phyloP scores from a whole-genome alignment of 441 rosid genomes.

The Gossypium trilobum region DNA sequence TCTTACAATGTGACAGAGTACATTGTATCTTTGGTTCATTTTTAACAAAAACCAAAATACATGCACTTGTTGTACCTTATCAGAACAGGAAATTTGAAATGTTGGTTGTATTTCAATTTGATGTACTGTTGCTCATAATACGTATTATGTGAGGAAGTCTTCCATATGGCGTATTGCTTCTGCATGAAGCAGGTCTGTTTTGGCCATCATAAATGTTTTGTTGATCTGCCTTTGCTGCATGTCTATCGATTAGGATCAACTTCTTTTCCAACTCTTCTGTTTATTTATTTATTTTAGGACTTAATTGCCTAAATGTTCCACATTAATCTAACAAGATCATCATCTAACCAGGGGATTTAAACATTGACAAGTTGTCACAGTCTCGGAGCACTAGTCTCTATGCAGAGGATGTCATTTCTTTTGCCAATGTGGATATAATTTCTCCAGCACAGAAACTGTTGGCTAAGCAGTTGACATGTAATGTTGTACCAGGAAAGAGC shows the following conservation, averaged over 20 bases:
- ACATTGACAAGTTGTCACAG: conserved; percentile 22
- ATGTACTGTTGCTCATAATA: background rate
- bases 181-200: background rate
- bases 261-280: background rate
- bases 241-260: background rate
- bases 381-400: conserved; percentile 29
- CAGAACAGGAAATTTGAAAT: background rate
- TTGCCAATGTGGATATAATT: conserved; percentile 74
- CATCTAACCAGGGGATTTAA: conserved; percentile 34
- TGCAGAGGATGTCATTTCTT: conserved; percentile 56
- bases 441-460: conserved; percentile 85
- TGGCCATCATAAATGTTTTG: too few relatives aligned
- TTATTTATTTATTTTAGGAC: background rate
- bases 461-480: conserved; percentile 80
- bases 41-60: background rate
- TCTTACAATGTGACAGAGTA: background rate
- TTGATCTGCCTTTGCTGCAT: too few relatives aligned
- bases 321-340: conserved; percentile 4
- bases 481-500: conserved; percentile 68
- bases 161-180: background rate
- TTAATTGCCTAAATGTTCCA: background rate
- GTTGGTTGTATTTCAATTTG: background rate
- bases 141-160: background rate
- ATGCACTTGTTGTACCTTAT: background rate
- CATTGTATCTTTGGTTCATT: background rate